Evolutionary conservation across 768 basidiomycete species (phyloP).

Genomic region (Rhodosporidiobolus odoratus): DNA sequence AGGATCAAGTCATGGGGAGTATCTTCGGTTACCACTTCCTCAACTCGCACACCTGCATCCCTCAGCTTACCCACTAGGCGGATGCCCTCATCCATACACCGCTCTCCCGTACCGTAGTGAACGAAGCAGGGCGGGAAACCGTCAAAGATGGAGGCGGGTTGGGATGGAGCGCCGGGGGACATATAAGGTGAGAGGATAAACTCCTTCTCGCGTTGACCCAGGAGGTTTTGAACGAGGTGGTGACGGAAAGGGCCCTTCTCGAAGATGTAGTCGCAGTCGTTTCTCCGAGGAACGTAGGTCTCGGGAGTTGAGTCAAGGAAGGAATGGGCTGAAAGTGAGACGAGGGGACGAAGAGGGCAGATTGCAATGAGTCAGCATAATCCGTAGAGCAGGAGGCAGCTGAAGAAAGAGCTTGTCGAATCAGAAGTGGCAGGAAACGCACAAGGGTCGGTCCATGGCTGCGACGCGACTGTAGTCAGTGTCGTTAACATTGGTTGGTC

Average conservation of each 20-base stretch:
- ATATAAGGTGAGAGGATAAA: conserved; percentile 26
- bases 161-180: conserved; percentile 7
- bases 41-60: conserved; percentile 4
- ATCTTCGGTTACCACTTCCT: conserved; percentile 19
- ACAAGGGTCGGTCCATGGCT: conserved; percentile 32
- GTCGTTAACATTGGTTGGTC: neutral
- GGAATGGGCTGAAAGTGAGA: conserved; percentile 5
- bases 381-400: neutral
- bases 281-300: conserved; percentile 1
- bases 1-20: conserved; percentile 29
- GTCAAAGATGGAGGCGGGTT: neutral
- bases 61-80: conserved; percentile 2
- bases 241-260: conserved; percentile 19
- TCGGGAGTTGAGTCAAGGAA: conserved; percentile 11
- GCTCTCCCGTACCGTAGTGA: conserved; percentile 27
- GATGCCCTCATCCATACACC: conserved; percentile 8
- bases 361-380: neutral
- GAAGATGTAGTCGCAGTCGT: conserved; percentile 12
- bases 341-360: neutral
- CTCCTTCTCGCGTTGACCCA: neutral
- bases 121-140: conserved; percentile 16
- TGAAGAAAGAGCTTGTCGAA: no score
- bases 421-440: no score
- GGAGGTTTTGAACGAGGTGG: conserved; percentile 30
- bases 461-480: neutral